Percentiles rank a stretch among this genome's conserved stretches.
These are phyloP conservation scores for Yamadazyma kanchanaburiensis DNA, from an alignment of 1,139 yeast genomes.

Conservation along the genomic window DNA sequence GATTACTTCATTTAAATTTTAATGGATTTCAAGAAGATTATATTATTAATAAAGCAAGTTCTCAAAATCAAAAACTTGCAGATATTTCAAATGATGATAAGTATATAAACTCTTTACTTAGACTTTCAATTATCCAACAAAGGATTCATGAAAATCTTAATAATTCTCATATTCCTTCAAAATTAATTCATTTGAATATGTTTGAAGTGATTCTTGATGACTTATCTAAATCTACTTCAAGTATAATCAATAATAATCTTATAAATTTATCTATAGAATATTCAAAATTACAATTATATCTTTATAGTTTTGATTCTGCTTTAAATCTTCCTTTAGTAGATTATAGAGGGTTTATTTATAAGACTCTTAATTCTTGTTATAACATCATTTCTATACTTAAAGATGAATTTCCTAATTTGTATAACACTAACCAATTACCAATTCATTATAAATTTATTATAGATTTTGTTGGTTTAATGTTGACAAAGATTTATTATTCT, in stretches of 20 bases:
- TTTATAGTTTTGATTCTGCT: conserved; percentile 32
- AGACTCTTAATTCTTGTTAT: conserved; percentile 30
- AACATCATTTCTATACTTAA: conserved; percentile 22
- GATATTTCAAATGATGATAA: conserved; percentile 20
- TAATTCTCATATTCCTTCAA: conserved; percentile 20
- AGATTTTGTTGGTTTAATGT: conserved; percentile 30
- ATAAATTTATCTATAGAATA: conserved; percentile 35
- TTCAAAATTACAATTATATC: conserved; percentile 39
- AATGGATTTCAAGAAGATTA: conserved; percentile 43
- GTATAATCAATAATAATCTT: conserved; percentile 20
- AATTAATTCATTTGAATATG: conserved; percentile 40
- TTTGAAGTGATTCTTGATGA: conserved; percentile 41
- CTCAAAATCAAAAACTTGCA: conserved; percentile 11
- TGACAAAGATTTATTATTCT: conserved; percentile 34
- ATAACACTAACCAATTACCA: conserved; percentile 33
- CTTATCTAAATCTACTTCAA: conserved; percentile 17
- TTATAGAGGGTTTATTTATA: conserved; percentile 27
- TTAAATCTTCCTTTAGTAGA: conserved; percentile 25
- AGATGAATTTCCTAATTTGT: conserved; percentile 18
- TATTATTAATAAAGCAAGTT: conserved; percentile 35
- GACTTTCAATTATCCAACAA: conserved; percentile 40
- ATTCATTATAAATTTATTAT: conserved; percentile 40
- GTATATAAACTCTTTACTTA: conserved; percentile 38
- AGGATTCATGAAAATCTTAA: conserved; percentile 41
- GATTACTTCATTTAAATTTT: conserved; percentile 36